Conservation (phyloP, 2,329 filamentous ascomycete genomes). For the Fusarium dimerum region DNA sequence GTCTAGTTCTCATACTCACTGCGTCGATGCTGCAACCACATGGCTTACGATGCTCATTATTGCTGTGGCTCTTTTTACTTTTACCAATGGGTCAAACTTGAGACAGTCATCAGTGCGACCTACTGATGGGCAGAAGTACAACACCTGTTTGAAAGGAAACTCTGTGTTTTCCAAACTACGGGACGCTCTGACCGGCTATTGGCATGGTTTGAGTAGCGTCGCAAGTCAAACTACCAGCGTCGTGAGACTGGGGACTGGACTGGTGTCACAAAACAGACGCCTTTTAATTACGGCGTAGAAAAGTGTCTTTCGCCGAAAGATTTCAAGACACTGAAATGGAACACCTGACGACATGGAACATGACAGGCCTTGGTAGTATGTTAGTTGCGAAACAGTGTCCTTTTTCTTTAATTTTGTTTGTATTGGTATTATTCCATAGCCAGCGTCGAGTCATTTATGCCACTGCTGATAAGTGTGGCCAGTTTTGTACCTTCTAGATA, state of each 20-base stretch:
- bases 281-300: not conserved
- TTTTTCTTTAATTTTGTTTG: not conserved
- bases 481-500: not conserved
- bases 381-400: not conserved
- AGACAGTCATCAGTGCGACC: not conserved
- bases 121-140: not conserved
- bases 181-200: not conserved
- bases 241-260: not conserved
- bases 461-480: not conserved
- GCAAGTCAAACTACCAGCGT: not conserved
- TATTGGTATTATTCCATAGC: not conserved
- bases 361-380: not conserved
- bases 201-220: not conserved
- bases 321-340: not conserved
- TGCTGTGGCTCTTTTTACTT: not conserved
- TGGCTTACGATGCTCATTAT: not conserved
- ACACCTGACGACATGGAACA: not conserved
- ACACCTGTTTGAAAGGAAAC: not conserved
- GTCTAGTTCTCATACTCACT: not conserved
- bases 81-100: not conserved
- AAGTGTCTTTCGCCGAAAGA: not conserved
- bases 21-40: not conserved
- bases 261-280: not conserved
- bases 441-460: not conserved
- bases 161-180: not conserved